Evolutionary conservation across 1,284 basidiomycete genomes (phyloP).

Genomic region (Apiotrichum sp.): DNA sequence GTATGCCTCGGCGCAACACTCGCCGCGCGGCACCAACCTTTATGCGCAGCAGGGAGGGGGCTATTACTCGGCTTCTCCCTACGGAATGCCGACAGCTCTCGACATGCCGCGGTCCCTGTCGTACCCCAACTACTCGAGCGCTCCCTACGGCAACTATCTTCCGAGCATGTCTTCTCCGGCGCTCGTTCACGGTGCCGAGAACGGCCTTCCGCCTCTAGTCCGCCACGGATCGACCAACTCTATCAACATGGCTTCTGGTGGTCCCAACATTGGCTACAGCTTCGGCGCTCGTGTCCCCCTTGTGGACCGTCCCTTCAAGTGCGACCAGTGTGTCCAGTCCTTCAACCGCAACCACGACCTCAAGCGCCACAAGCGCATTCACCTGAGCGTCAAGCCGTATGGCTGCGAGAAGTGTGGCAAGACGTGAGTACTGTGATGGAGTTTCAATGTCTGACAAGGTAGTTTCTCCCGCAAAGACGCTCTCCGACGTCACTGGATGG

Average conservation of each 20-base stretch:
- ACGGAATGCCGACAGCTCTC: slow-evolving; percentile 19
- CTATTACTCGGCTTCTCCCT: slow-evolving; percentile 20
- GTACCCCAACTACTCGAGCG: slow-evolving; percentile 30
- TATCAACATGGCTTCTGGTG: slow-evolving; percentile 16
- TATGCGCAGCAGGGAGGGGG: slow-evolving; percentile 8
- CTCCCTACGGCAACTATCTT: slow-evolving; percentile 21
- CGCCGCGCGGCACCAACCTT: slow-evolving; percentile 8
- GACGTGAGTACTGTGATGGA: slow-evolving; percentile 27
- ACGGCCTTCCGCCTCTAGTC: slow-evolving; percentile 20
- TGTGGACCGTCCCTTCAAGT: slow-evolving; percentile 47
- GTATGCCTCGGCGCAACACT: slow-evolving; percentile 11
- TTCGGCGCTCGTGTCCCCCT: slow-evolving; percentile 31
- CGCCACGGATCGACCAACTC: slow-evolving; percentile 29
- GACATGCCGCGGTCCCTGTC: slow-evolving; percentile 43
- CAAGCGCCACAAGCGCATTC: slow-evolving; percentile 48
- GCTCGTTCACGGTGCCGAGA: slow-evolving; percentile 11
- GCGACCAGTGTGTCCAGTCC: slow-evolving; percentile 47
- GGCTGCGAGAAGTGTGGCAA: slow-evolving; percentile 48
- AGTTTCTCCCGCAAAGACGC: slow-evolving; percentile 50
- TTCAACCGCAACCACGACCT: slow-evolving; percentile 50
- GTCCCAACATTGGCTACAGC: slow-evolving; percentile 23
- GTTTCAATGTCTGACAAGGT: background rate
- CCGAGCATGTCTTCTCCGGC: slow-evolving; percentile 17
- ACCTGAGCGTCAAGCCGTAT: slow-evolving; percentile 48
- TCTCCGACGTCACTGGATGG: slow-evolving; percentile 48